Conservation (phyloP, 208 protist genomes). For the Sergeia podlipaevii region DNA sequence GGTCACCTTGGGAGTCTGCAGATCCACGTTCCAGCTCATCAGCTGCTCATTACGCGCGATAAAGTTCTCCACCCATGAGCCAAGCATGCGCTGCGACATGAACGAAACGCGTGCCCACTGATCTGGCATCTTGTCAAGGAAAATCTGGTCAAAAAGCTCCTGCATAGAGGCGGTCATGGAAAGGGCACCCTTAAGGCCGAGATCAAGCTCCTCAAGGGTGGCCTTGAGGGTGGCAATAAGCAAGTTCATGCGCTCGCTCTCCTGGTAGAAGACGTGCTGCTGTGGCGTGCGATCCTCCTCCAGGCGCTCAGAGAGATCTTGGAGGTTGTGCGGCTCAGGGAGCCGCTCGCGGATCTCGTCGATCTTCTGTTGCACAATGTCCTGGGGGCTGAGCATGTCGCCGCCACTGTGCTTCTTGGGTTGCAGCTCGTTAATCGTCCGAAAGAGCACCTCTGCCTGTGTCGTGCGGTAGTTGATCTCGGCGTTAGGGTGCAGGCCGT, state of each 20-base stretch:
- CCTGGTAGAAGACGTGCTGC: slow-evolving; percentile 97
- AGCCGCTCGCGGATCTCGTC: slow-evolving; percentile 90
- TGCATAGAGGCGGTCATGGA: slow-evolving; percentile 93
- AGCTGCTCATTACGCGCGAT: slow-evolving; percentile 94
- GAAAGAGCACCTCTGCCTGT: slow-evolving; percentile 95
- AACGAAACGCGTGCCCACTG: slow-evolving; percentile 96
- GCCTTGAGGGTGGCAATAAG: slow-evolving; percentile 90
- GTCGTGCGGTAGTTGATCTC: slow-evolving; percentile 98
- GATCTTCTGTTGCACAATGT: slow-evolving; percentile 92
- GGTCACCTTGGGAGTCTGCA: slow-evolving; percentile 93
- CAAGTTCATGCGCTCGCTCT: slow-evolving; percentile 98
- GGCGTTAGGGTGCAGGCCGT: slow-evolving; percentile 98
- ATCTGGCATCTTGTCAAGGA: slow-evolving; percentile 92
- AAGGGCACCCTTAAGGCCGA: slow-evolving; percentile 94
- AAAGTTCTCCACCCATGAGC: slow-evolving; percentile 96
- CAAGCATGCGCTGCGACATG: slow-evolving; percentile 93
- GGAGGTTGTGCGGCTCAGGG: slow-evolving; percentile 90
- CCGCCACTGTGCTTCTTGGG: slow-evolving; percentile 90
- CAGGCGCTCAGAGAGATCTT: slow-evolving; percentile 90
- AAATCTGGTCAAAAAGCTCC: slow-evolving; percentile 91
- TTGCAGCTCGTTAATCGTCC: slow-evolving; percentile 96
- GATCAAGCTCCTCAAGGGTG: slow-evolving; percentile 96
- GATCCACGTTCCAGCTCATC: slow-evolving; percentile 89
- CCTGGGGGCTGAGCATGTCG: slow-evolving; percentile 84
- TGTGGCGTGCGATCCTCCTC: slow-evolving; percentile 98